These are phyloP conservation scores for Sclerotinia nivalis DNA, from an alignment of 2,329 filamentous ascomycete species.

Conservation along the genomic window DNA sequence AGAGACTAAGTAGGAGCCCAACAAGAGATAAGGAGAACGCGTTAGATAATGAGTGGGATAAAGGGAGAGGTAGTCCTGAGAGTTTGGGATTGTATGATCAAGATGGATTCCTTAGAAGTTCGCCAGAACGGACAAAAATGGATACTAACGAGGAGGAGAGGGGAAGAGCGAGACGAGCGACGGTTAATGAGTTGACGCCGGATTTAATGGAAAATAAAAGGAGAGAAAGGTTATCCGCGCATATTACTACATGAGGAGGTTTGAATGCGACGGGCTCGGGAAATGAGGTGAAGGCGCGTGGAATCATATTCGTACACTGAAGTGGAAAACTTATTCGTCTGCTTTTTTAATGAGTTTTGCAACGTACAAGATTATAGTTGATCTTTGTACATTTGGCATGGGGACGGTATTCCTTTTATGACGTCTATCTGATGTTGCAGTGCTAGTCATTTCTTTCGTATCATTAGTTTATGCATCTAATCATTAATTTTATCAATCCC, in stretches of 20 bases:
- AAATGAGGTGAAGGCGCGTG: no score
- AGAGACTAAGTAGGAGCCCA: background rate
- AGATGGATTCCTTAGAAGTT: slow-evolving; percentile 33
- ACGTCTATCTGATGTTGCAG: background rate
- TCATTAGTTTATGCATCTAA: background rate
- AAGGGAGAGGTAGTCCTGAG: background rate
- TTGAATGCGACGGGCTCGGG: background rate
- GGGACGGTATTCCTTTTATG: no score
- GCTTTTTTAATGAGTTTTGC: background rate
- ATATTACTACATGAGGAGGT: background rate
- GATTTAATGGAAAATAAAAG: background rate
- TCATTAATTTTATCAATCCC: background rate
- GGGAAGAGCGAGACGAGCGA: background rate
- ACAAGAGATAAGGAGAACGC: slow-evolving; percentile 5
- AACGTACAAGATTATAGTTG: background rate
- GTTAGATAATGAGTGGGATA: background rate
- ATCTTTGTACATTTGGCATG: background rate
- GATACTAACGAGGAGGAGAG: background rate
- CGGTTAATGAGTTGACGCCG: background rate
- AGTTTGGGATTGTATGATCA: slow-evolving; percentile 36
- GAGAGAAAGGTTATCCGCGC: background rate
- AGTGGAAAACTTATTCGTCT: background rate
- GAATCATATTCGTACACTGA: no score
- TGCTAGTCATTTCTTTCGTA: no score
- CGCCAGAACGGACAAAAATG: slow-evolving; percentile 23